Percentiles rank a stretch among this genome's conserved stretches.
Evolutionary conservation across 176 grass and related monocot genomes (phyloP).

Genomic region (Carex scoparia): DNA sequence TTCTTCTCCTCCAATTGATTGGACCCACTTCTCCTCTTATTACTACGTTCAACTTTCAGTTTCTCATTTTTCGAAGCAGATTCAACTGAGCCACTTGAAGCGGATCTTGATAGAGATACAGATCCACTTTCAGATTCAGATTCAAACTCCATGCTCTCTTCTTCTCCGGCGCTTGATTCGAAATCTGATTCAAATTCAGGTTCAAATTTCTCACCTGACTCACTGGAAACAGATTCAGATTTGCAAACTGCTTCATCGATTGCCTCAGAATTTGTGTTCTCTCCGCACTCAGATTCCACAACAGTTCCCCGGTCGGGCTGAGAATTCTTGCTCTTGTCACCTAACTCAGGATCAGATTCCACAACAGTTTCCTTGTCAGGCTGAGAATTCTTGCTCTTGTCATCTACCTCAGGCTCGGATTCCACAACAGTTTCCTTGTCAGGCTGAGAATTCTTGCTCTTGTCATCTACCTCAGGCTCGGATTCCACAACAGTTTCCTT

Average conservation of each 20-base stretch:
- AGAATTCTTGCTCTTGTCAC: not conserved
- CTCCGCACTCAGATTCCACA: constrained; percentile 18
- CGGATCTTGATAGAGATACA: constrained; percentile 46
- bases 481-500: constrained; percentile 20
- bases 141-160: constrained; percentile 14
- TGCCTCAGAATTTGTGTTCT: constrained; percentile 15
- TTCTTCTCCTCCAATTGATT: constrained; percentile 37
- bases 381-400: constrained; percentile 9
- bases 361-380: constrained; percentile 1
- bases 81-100: constrained; percentile 44
- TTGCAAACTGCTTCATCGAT: not conserved
- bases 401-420: not conserved
- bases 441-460: constrained; percentile 8
- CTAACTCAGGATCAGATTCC: constrained; percentile 6
- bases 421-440: not conserved
- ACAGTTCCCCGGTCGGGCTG: not conserved
- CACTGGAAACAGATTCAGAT: constrained; percentile 1
- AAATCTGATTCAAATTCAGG: constrained; percentile 15
- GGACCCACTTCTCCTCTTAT: constrained; percentile 30
- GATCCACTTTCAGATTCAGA: constrained; percentile 41
- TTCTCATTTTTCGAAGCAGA: constrained; percentile 38
- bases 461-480: not conserved
- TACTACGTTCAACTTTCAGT: constrained; percentile 22
- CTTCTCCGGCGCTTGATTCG: not conserved
- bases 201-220: not conserved